Base-by-base conservation (phyloP, 257 asterid genomes). In the Petunia axillaris region DNA sequence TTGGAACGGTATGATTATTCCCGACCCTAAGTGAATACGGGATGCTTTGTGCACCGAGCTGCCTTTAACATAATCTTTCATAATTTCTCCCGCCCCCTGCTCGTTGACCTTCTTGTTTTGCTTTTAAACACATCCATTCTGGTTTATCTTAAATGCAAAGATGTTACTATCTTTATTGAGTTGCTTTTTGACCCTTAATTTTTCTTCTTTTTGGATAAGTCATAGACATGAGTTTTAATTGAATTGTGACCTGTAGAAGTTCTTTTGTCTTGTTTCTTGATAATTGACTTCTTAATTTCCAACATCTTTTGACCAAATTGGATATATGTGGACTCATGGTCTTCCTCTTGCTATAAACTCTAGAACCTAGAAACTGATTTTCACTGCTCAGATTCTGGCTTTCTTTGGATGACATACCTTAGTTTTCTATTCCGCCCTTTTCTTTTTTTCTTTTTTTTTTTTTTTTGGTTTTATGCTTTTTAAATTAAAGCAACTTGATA, bases 1-100 rank as follows among this genome's bases (percentile, higher is more conserved):
- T 88, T 75, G 98, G 98, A 82, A 83, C 86, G 60, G 98, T 94
- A 87, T 50, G 78, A 6, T 36, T 76, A 79, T 37, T 39, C 7
- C 67, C 25, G 15, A 0, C 25, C 25, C 16, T n/a, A 59, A 43
- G 39, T 40, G 25, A 25, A 25, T 25, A 25, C 25, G 25, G 25
- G 25, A 25, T 25, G 25, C 25, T 25, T 25, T 25, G 13, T 40
- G 4, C 4, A 40, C 25, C 46, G 3, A 11, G 38, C 60, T 79
- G 58, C 41, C 25, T 39, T 25, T 44, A 40, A 9, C 40, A 41
- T 43, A 50, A 2, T 68, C 40, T 78, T 52, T 44, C 13, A 36
- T 38, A n/a, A 5, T 25, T 46, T 46, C 55, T 3, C 13, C 14
- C 71, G 5, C 8, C 35, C 2, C 67, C 48, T 71, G 13, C 35